A percentile compares a stretch with the other conserved stretches of the same genome.
These are phyloP conservation scores for Saksenaea oblongispora DNA, from an alignment of 371 early-diverging fungal genomes.

Conservation along the genomic window DNA sequence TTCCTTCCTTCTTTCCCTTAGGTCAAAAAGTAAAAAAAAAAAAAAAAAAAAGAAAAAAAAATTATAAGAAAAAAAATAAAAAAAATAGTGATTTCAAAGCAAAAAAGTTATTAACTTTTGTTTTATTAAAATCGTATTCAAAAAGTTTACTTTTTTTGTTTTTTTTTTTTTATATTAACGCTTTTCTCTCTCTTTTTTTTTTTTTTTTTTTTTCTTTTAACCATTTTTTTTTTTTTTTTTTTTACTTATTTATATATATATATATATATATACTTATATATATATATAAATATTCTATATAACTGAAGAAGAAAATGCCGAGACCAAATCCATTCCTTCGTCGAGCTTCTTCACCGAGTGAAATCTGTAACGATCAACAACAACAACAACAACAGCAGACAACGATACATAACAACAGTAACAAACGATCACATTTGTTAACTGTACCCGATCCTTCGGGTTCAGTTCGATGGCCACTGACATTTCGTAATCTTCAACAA, in stretches of 20 bases:
- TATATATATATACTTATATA: not conserved
- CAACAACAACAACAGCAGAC: not conserved
- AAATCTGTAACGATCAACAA: not conserved
- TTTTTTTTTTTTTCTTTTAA: constrained; percentile 1
- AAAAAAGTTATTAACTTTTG: too few species aligned
- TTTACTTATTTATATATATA: not conserved
- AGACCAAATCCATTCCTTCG: constrained; percentile 14
- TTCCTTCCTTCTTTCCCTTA: not conserved
- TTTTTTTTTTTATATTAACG: not conserved
- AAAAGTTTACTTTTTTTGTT: not conserved
- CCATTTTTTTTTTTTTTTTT: not conserved
- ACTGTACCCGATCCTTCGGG: not conserved
- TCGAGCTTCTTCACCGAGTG: constrained; percentile 18
- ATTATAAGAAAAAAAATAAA: not conserved
- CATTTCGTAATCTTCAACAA: constrained; percentile 11
- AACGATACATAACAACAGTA: not conserved
- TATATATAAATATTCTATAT: not conserved
- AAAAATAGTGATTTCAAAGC: not conserved
- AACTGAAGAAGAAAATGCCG: constrained; percentile 8
- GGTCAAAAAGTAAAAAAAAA: not conserved
- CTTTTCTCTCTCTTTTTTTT: not conserved
- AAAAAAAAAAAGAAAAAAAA: not conserved
- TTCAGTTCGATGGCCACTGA: not conserved
- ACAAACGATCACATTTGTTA: not conserved
- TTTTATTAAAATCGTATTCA: not conserved